A percentile compares a stretch with the other conserved stretches of the same genome.
phyloP scores from a whole-genome alignment of 139 green algal species.

The Bryopsis sp. region DNA sequence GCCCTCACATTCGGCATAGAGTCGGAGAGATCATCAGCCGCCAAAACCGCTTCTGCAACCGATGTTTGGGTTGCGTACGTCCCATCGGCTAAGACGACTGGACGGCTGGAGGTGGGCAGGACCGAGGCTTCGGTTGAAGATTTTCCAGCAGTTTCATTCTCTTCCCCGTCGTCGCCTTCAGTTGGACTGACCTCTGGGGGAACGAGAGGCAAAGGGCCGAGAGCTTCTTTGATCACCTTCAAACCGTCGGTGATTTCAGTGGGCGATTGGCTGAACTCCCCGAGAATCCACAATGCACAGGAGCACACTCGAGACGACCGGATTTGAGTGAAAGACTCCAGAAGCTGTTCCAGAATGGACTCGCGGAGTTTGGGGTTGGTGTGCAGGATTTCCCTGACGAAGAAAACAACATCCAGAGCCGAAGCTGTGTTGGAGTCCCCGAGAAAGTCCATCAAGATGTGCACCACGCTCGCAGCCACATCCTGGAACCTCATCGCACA shows the following conservation, averaged over 20 bases:
- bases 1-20: conserved; percentile 44
- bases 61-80: conserved; percentile 87
- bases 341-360: conserved; percentile 74
- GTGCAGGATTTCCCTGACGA: conserved; percentile 92
- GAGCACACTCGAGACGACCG: conserved; percentile 70
- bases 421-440: conserved; percentile 71
- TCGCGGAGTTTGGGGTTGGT: conserved; percentile 81
- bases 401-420: conserved; percentile 78
- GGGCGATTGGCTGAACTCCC: conserved; percentile 69
- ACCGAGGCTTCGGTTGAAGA: conserved; percentile 15
- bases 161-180: background rate
- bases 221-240: conserved; percentile 57
- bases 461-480: conserved; percentile 81
- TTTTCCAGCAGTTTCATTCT: background rate
- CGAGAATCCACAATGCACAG: conserved; percentile 89
- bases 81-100: conserved; percentile 90
- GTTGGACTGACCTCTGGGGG: background rate
- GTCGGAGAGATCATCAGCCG: conserved; percentile 21
- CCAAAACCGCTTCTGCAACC: conserved; percentile 25
- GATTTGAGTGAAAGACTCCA: conserved; percentile 80
- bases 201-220: conserved; percentile 59
- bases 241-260: conserved; percentile 66
- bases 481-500: conserved; percentile 94
- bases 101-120: conserved; percentile 40
- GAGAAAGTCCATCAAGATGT: conserved; percentile 98